Percentiles rank a stretch among this genome's conserved stretches.
phyloP scores from a whole-genome alignment of 192 early-diverging fungal species.

The Coemansia sp. region DNA sequence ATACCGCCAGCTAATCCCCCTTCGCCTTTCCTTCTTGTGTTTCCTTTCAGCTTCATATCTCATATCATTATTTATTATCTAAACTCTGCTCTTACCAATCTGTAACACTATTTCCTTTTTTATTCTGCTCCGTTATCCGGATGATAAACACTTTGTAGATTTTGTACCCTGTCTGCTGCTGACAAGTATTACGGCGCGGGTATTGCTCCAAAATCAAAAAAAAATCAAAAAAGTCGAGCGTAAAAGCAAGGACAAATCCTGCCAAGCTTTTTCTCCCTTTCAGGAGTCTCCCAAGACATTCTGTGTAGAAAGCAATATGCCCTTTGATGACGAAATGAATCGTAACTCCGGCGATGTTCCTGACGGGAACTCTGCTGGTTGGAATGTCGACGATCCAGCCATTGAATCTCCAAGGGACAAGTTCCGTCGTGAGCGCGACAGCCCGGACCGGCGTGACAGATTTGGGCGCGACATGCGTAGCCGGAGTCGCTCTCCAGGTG shows the following conservation, averaged over 20 bases:
- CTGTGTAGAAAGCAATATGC: constrained; percentile 16
- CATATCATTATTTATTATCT: not conserved
- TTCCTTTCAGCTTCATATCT: not conserved
- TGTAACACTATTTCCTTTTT: constrained; percentile 2
- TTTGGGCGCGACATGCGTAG: constrained; percentile 52
- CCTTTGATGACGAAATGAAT: constrained; percentile 49
- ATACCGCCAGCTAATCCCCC: not conserved
- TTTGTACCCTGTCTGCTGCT: constrained; percentile 8
- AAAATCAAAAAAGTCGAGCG: no score
- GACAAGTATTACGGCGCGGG: not conserved
- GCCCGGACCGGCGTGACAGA: constrained; percentile 52
- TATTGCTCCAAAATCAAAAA: constrained; percentile 8
- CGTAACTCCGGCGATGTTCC: constrained; percentile 22
- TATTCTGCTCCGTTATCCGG: not conserved
- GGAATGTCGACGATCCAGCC: constrained; percentile 10
- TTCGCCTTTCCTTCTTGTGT: constrained; percentile 5
- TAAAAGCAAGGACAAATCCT: no score
- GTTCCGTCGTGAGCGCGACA: constrained; percentile 50
- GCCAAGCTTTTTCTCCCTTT: not conserved
- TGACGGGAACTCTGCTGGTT: constrained; percentile 10
- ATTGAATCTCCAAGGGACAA: constrained; percentile 36
- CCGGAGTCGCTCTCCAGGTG: constrained; percentile 42
- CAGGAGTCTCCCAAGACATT: no score
- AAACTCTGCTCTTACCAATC: constrained; percentile 1
- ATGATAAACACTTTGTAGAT: not conserved